Evolutionary conservation across 169 alveolate genomes (phyloP).

Genomic region (Cryptosporidium canis): DNA sequence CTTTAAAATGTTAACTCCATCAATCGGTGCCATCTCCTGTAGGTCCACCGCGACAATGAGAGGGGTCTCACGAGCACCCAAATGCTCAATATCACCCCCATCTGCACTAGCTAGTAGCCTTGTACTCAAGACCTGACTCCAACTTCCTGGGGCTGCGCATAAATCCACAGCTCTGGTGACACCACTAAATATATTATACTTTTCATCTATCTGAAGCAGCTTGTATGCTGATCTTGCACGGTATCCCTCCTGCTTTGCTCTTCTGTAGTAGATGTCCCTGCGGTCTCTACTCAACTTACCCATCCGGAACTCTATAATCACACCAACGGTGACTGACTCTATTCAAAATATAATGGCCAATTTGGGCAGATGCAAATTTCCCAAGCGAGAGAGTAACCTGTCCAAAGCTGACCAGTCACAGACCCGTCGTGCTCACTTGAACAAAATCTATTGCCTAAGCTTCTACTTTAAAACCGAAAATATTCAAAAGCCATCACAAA

Average conservation of each 20-base stretch:
- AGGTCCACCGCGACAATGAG: conserved; percentile 95
- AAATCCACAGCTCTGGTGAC: conserved; percentile 93
- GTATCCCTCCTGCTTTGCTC: conserved; percentile 97
- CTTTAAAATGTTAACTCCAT: conserved; percentile 90
- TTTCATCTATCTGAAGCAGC: conserved; percentile 93
- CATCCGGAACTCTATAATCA: conserved; percentile 74
- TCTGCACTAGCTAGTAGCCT: conserved; percentile 66
- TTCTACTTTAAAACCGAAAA: too few relatives aligned
- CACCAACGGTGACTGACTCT: too few relatives aligned
- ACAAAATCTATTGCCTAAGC: too few relatives aligned
- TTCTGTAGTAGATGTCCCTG: conserved; percentile 95
- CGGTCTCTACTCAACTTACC: conserved; percentile 91
- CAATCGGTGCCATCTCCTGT: conserved; percentile 96
- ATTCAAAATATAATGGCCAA: too few relatives aligned
- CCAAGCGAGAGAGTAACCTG: too few relatives aligned
- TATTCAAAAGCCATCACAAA: too few relatives aligned
- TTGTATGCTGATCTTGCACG: conserved; percentile 97
- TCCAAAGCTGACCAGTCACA: too few relatives aligned
- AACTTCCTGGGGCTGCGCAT: conserved; percentile 99
- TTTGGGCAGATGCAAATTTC: too few relatives aligned
- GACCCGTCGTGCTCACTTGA: too few relatives aligned
- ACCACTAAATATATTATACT: conserved; percentile 83
- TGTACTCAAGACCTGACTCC: conserved; percentile 92
- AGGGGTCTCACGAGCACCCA: conserved; percentile 77
- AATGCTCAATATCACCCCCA: conserved; percentile 29